A percentile compares a stretch with the other conserved stretches of the same genome.
Conservation (phyloP, 768 basidiomycete species). For the Termitomyces sp. region DNA sequence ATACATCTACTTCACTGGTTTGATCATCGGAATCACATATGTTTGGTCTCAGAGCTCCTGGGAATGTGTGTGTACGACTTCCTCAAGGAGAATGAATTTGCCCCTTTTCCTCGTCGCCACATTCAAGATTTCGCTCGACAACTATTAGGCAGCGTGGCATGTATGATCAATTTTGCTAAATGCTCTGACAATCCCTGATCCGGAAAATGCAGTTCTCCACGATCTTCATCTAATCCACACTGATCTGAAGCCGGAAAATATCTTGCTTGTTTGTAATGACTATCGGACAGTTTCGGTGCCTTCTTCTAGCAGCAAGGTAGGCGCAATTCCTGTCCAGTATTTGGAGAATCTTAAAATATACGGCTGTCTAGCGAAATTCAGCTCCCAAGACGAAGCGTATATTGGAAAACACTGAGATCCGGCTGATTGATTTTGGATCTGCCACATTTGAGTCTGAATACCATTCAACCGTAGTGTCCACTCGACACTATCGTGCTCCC, state of each 20-base stretch:
- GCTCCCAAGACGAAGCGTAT: slow-evolving; percentile 70
- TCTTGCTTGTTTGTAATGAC: slow-evolving; percentile 85
- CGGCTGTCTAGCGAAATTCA: slow-evolving; percentile 48
- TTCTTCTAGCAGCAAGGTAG: slow-evolving; percentile 58
- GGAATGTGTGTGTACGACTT: slow-evolving; percentile 99
- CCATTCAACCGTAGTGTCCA: slow-evolving; percentile 96
- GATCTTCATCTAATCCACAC: slow-evolving; percentile 91
- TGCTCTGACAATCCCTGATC: slow-evolving; percentile 4
- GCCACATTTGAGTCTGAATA: slow-evolving; percentile 98
- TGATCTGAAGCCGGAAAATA: slow-evolving; percentile 98
- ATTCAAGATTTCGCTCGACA: slow-evolving; percentile 95
- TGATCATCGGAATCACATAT: slow-evolving; percentile 96
- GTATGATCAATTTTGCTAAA: slow-evolving; percentile 44
- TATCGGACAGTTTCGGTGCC: slow-evolving; percentile 56
- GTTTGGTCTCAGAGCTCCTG: slow-evolving; percentile 90
- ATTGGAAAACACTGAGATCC: slow-evolving; percentile 84
- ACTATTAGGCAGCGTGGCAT: slow-evolving; percentile 87
- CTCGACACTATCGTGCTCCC: slow-evolving; percentile 96
- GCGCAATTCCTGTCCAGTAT: slow-evolving; percentile 8
- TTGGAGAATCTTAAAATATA: slow-evolving; percentile 7
- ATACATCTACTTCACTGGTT: slow-evolving; percentile 94
- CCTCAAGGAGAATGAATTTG: slow-evolving; percentile 95
- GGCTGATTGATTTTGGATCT: slow-evolving; percentile 96
- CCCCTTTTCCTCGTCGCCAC: slow-evolving; percentile 92
- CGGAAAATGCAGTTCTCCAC: slow-evolving; percentile 68